A percentile compares a stretch with the other conserved stretches of the same genome.
Conservation (phyloP, 2,329 filamentous ascomycete genomes). For the Metarhizium humberi region DNA sequence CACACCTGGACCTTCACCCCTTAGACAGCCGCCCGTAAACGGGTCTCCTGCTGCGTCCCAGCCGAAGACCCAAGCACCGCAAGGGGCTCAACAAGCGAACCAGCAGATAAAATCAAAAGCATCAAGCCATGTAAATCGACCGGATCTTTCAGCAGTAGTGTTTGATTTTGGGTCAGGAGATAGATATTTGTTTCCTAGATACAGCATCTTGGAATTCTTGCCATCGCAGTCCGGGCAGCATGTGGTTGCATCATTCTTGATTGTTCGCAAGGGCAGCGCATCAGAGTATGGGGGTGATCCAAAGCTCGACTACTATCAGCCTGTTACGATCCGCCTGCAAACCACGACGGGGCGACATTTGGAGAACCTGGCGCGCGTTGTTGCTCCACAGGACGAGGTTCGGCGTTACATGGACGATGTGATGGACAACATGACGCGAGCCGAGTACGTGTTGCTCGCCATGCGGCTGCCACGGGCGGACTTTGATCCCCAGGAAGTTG, state of each 20-base stretch:
- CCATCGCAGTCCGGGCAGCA: conserved; percentile 40
- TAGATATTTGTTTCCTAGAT: conserved; percentile 69
- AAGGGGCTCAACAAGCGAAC: conserved; percentile 19
- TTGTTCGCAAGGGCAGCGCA: conserved; percentile 63
- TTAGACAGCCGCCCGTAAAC: conserved; percentile 19
- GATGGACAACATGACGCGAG: conserved; percentile 60
- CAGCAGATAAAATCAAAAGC: conserved; percentile 54
- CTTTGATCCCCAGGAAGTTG: conserved; percentile 20
- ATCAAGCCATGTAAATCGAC: conserved; percentile 42
- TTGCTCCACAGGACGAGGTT: conserved; percentile 55
- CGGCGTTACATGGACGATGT: conserved; percentile 59
- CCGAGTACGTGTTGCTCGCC: conserved; percentile 57
- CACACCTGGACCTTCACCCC: conserved; percentile 16
- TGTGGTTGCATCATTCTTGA: conserved; percentile 66
- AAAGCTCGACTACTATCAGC: conserved; percentile 64
- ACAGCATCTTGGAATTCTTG: conserved; percentile 64
- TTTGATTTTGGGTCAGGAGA: conserved; percentile 68
- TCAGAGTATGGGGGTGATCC: conserved; percentile 56
- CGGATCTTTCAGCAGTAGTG: conserved; percentile 56
- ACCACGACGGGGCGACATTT: conserved; percentile 45
- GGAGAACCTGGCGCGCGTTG: conserved; percentile 51
- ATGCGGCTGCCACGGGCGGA: conserved; percentile 50
- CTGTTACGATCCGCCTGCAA: conserved; percentile 55
- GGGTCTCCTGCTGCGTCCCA: conserved; percentile 17
- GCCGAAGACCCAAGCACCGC: conserved; percentile 21